phyloP scores from a whole-genome alignment of 78 protist species.

The Neovahlkampfia damariscottae region DNA sequence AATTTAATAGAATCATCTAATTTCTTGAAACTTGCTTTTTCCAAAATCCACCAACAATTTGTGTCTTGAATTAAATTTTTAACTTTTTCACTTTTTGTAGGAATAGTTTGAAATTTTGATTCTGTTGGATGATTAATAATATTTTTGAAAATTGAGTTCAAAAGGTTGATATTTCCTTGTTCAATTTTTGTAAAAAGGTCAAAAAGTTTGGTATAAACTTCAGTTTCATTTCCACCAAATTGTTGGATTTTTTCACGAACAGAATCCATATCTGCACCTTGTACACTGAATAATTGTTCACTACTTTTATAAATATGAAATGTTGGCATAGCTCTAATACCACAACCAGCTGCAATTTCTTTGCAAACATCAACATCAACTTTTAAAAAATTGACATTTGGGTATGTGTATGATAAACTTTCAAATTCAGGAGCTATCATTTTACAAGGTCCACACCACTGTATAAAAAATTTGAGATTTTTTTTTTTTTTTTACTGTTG shows the following conservation, averaged over 20 bases:
- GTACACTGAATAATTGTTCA: background rate
- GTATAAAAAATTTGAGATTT: background rate
- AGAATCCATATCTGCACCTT: background rate
- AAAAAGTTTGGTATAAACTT: too few species aligned
- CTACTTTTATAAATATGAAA: background rate
- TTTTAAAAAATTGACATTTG: background rate
- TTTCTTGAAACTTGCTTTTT: too few species aligned
- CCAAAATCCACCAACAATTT: too few species aligned
- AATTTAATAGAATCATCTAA: too few species aligned
- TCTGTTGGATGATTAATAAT: too few species aligned
- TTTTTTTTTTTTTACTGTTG: slow-evolving; percentile 9
- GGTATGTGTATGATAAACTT: background rate
- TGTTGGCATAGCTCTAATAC: background rate
- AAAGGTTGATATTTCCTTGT: too few species aligned
- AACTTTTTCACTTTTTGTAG: too few species aligned
- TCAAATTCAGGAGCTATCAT: slow-evolving; percentile 4
- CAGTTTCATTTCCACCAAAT: too few species aligned
- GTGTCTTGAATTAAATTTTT: too few species aligned
- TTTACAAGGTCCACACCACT: background rate
- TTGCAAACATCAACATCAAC: slow-evolving; percentile 2
- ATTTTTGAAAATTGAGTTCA: too few species aligned
- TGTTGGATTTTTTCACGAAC: background rate
- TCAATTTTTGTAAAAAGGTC: too few species aligned
- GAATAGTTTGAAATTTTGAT: too few species aligned
- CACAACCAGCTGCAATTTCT: background rate